Evolutionary conservation across 164 flowering plant species (phyloP).

Genomic region (Buxus sempervirens): DNA sequence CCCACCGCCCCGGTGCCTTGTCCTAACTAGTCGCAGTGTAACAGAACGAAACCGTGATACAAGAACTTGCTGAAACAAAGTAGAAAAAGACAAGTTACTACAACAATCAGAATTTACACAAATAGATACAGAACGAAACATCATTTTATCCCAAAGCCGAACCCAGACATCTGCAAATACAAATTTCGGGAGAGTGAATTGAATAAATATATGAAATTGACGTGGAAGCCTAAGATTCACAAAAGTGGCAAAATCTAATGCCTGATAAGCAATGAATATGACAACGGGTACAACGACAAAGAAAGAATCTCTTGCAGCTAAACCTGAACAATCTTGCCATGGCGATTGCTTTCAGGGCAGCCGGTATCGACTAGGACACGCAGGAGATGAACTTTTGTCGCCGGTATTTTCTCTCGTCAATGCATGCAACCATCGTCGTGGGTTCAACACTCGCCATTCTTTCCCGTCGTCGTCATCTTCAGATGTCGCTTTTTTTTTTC

Average conservation of each 20-base stretch:
- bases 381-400: slow-evolving; percentile 6
- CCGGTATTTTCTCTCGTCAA: slow-evolving; percentile 13
- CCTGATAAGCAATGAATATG: no score
- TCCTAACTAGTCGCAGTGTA: no score
- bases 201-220: no score
- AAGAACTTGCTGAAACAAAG: no score
- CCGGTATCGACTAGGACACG: neutral
- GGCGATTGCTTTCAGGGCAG: neutral
- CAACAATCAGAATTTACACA: no score
- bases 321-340: slow-evolving; percentile 22
- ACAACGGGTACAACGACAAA: neutral
- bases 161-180: neutral
- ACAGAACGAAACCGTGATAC: no score
- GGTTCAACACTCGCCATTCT: neutral
- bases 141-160: neutral
- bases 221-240: no score
- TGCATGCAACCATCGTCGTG: neutral
- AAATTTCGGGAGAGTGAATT: no score
- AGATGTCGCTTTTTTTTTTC: no score
- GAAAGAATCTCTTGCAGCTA: neutral
- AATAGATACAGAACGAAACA: no score
- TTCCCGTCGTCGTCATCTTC: neutral
- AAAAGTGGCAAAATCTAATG: neutral
- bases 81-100: neutral
- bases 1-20: no score